phyloP scores from a whole-genome alignment of 345 rosid genomes.

The Dipteronia dyeriana region DNA sequence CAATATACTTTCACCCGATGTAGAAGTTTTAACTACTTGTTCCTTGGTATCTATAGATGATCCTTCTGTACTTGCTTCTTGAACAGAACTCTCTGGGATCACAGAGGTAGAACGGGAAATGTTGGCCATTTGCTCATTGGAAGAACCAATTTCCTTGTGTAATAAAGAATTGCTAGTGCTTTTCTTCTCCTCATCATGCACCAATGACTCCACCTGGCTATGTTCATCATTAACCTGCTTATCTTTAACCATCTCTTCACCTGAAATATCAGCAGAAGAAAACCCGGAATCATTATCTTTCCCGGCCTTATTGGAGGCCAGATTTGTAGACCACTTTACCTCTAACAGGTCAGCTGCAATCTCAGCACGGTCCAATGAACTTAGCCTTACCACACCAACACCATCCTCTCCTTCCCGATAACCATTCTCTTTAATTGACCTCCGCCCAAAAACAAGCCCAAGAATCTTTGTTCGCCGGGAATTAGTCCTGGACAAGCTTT shows the following conservation, averaged over 20 bases:
- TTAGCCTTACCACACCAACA: slow-evolving; percentile 36
- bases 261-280: slow-evolving; percentile 21
- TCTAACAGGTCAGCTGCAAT: slow-evolving; percentile 88
- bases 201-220: slow-evolving; percentile 10
- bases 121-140: slow-evolving; percentile 19
- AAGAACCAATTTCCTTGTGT: slow-evolving; percentile 25
- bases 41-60: slow-evolving; percentile 23
- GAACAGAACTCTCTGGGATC: slow-evolving; percentile 23
- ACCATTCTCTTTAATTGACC: slow-evolving; percentile 42
- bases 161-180: slow-evolving; percentile 13
- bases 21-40: slow-evolving; percentile 31
- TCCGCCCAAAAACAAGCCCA: slow-evolving; percentile 69
- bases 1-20: slow-evolving; percentile 25
- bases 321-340: slow-evolving; percentile 82
- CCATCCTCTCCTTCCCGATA: slow-evolving; percentile 35
- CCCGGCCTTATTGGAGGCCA: slow-evolving; percentile 39
- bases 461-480: slow-evolving; percentile 55
- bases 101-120: slow-evolving; percentile 23
- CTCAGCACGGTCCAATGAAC: slow-evolving; percentile 80
- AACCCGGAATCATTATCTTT: slow-evolving; percentile 37
- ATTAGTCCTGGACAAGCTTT: slow-evolving; percentile 43
- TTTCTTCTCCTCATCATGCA: slow-evolving; percentile 22
- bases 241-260: slow-evolving; percentile 17
- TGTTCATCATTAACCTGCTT: slow-evolving; percentile 24
- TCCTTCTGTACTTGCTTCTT: slow-evolving; percentile 28